Percentiles rank a stretch among this genome's conserved stretches.
Conservation (phyloP, 768 basidiomycete species). For the Chlorophyllum brunneum region DNA sequence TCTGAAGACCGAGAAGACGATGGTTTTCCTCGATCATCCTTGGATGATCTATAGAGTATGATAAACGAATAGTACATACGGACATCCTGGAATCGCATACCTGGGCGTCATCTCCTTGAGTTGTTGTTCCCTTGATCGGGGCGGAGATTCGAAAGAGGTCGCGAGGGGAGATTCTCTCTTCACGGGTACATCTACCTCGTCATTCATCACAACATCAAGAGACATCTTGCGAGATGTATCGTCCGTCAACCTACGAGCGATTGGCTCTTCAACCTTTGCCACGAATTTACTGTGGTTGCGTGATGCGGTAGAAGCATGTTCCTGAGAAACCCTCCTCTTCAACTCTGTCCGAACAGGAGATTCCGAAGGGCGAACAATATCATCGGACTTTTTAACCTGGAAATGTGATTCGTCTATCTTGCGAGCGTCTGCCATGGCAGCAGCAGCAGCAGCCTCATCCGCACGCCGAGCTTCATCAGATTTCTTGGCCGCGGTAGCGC, state of each 20-base stretch:
- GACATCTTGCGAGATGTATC: conserved; percentile 3
- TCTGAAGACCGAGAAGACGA: background rate
- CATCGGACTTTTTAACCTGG: background rate
- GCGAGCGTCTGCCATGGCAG: conserved; percentile 5
- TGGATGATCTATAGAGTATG: background rate
- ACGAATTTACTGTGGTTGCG: background rate
- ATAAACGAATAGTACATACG: background rate
- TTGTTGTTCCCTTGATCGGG: background rate
- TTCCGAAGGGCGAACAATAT: background rate
- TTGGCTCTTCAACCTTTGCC: background rate
- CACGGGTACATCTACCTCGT: background rate
- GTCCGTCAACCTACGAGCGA: background rate
- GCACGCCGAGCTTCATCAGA: conserved; percentile 28
- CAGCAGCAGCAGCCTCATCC: conserved; percentile 9
- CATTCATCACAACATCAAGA: conserved; percentile 8
- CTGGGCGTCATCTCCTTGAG: background rate
- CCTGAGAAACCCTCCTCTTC: background rate
- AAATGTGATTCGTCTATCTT: conserved; percentile 1
- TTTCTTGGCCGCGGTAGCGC: conserved; percentile 43
- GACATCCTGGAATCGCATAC: background rate
- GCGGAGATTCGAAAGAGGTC: background rate
- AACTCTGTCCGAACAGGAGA: background rate
- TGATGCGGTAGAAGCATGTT: background rate
- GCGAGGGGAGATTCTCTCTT: conserved; percentile 5
- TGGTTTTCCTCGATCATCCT: background rate